phyloP scores from a whole-genome alignment of 441 rosid genomes.

The Francoa sonchifolia region DNA sequence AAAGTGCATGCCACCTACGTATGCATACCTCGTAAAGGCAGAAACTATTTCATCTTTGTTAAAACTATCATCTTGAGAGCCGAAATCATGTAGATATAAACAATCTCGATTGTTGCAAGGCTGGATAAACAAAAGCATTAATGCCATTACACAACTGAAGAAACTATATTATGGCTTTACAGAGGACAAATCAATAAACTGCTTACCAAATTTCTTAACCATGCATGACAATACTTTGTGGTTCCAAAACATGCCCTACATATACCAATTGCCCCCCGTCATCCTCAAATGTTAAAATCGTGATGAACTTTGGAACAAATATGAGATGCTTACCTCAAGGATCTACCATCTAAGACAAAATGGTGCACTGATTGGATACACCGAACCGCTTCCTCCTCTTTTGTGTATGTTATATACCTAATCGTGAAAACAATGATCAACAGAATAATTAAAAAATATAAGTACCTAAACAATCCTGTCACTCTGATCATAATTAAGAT shows the following conservation, averaged over 20 bases:
- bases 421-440: neutral
- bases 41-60: constrained; percentile 48
- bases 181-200: neutral
- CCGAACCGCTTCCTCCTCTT: constrained; percentile 54
- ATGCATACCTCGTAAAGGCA: constrained; percentile 33
- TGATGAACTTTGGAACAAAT: neutral
- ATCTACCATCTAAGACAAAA: constrained; percentile 41
- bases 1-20: neutral
- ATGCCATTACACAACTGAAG: neutral
- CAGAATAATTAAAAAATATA: neutral
- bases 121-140: constrained; percentile 23
- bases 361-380: constrained; percentile 50
- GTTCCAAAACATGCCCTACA: constrained; percentile 63
- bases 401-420: constrained; percentile 49
- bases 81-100: constrained; percentile 52
- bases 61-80: constrained; percentile 59
- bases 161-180: neutral
- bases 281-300: constrained; percentile 8
- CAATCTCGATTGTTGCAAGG: constrained; percentile 52
- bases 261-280: constrained; percentile 4
- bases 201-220: constrained; percentile 51
- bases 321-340: constrained; percentile 32
- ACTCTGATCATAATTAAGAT: too few relatives aligned
- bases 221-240: constrained; percentile 66
- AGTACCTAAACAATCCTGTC: neutral